Evolutionary conservation across 768 basidiomycete species (phyloP), one percentile per base, ranked within the genome.

Genomic region (Mycena rosella): DNA sequence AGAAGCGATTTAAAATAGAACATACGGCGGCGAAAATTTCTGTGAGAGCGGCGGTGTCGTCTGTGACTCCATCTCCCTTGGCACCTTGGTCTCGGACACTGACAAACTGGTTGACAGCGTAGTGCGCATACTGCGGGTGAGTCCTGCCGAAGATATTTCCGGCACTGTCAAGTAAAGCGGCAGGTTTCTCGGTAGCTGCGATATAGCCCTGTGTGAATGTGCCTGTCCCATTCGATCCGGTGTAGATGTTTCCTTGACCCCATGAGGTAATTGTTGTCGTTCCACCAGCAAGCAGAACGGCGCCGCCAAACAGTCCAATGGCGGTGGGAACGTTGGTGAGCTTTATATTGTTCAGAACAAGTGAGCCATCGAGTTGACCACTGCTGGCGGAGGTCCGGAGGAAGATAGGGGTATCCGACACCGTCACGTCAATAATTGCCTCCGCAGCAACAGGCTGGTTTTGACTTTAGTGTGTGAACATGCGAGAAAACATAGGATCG

Each of bases 191-290:
- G 0, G 87, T 82, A 8, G 81, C 77, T 5, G 79, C 65, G 32
- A 93, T 84, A 34, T 74, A 73, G 9, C 82, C 86, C 76, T 92
- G 86, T 5, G 80, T 81, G 75, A 87, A 94, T 10, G 52, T 76
- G 3, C 80, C 80, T 1, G 72, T 65, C 5, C 82, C 69, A 64
- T 79, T 81, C 7, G 84, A 79, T 20, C 92, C 91, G 2, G 77
- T 80, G 76, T 85, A 94, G 34, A 91, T 82, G 67, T 94, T 91
- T 34, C 93, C 93, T 76, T 94, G 92, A 2, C 83, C 92, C 93
- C 93, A 95, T 18, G 89, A 86, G 0, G 80, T 74, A 72, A 92
- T 89, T 0, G 85, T 87, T 20, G 74, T 87, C 3, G 87, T 87
- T 27, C 88, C 89, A 26, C 92, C 92, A 24, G 78, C 74, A 20